Evolutionary conservation across 2,329 filamentous ascomycete species (phyloP).

Genomic region (Cercospora janseana): DNA sequence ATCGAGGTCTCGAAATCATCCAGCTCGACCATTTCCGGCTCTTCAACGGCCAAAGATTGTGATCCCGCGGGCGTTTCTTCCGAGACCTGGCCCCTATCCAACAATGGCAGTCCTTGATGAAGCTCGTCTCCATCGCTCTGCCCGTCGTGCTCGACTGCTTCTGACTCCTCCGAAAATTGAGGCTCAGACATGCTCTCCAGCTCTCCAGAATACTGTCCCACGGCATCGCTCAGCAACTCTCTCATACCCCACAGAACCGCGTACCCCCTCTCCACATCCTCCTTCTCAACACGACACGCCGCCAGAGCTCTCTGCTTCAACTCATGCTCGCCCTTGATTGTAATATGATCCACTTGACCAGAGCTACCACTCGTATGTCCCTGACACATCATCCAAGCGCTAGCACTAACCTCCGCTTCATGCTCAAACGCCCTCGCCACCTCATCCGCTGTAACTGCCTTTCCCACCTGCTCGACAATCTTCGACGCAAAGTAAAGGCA

Average conservation of each 20-base stretch:
- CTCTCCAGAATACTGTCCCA: conserved; percentile 16
- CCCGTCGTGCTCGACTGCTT: background rate
- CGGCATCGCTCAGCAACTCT: conserved; percentile 10
- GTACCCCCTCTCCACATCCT: conserved; percentile 21
- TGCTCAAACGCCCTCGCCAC: conserved; percentile 14
- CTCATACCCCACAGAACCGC: conserved; percentile 18
- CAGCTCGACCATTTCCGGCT: conserved; percentile 10
- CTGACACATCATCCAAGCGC: conserved; percentile 5
- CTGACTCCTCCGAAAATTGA: conserved; percentile 8
- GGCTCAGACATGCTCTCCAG: conserved; percentile 12
- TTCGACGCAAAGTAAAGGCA: conserved; percentile 25
- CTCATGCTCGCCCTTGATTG: background rate
- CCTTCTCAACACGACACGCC: conserved; percentile 8
- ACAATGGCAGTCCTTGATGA: background rate
- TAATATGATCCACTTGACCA: background rate
- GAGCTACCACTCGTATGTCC: background rate
- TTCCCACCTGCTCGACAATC: conserved; percentile 3
- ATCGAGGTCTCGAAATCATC: conserved; percentile 24
- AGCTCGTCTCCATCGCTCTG: background rate
- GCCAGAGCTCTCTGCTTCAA: background rate
- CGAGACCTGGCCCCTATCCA: background rate
- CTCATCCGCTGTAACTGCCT: conserved; percentile 9
- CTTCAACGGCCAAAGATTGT: background rate
- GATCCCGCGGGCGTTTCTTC: background rate
- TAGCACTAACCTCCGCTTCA: conserved; percentile 13